Percentiles rank a stretch among this genome's conserved stretches.
Conservation (phyloP, 2,329 filamentous ascomycete species). For the Metarhizium album region DNA sequence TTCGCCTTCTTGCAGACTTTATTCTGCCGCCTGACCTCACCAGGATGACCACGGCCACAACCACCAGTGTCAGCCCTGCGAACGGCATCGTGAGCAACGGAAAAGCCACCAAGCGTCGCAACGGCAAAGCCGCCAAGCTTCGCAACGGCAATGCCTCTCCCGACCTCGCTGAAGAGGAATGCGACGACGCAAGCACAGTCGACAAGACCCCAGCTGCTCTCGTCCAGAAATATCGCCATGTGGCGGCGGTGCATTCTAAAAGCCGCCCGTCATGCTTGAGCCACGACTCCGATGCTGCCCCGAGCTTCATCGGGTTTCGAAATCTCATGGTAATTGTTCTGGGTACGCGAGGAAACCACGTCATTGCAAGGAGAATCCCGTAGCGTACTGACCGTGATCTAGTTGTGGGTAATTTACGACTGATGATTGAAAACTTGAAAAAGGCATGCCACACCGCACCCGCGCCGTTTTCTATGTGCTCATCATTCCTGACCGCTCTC, state of each 20-base stretch:
- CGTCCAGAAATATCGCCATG: conserved; percentile 69
- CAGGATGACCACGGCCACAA: conserved; percentile 31
- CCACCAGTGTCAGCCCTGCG: conserved; percentile 22
- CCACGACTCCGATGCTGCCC: conserved; percentile 62
- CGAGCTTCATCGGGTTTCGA: conserved; percentile 86
- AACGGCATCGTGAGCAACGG: conserved; percentile 13
- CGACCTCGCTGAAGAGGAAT: conserved; percentile 18
- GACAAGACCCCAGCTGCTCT: conserved; percentile 12
- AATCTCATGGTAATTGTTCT: conserved; percentile 94
- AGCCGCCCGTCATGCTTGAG: conserved; percentile 71
- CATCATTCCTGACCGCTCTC: not conserved
- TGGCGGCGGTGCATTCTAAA: conserved; percentile 72
- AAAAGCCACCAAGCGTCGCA: conserved; percentile 6
- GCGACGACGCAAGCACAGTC: conserved; percentile 13
- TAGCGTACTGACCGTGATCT: not conserved
- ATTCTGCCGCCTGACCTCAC: not conserved
- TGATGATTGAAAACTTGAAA: conserved; percentile 95
- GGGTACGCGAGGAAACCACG: conserved; percentile 38
- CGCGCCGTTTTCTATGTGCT: not conserved
- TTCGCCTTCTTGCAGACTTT: not conserved
- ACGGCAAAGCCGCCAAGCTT: conserved; percentile 4
- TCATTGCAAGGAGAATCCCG: not conserved
- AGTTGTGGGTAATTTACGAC: conserved; percentile 86
- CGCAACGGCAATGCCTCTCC: conserved; percentile 5
- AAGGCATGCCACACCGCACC: conserved; percentile 46